Evolutionary conservation across 768 basidiomycete species (phyloP).

Genomic region (Leccinum arenicola): DNA sequence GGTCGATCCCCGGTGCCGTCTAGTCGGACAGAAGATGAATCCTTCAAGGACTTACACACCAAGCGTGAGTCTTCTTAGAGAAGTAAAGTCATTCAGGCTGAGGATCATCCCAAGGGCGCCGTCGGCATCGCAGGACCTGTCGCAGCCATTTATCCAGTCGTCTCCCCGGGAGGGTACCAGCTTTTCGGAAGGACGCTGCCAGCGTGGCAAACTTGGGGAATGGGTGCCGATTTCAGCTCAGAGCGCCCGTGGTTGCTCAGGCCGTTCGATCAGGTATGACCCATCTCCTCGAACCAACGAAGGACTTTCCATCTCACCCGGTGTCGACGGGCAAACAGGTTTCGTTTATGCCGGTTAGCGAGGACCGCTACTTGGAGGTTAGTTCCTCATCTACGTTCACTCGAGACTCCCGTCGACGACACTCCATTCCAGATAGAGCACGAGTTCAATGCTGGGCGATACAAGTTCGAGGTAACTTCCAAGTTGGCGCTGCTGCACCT

Average conservation of each 20-base stretch:
- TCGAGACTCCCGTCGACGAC: not conserved
- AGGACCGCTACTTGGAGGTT: slow-evolving; percentile 49
- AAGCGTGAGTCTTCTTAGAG: slow-evolving; percentile 35
- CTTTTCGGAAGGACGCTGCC: slow-evolving; percentile 62
- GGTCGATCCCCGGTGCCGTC: slow-evolving; percentile 56
- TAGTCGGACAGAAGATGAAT: slow-evolving; percentile 74
- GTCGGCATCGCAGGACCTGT: slow-evolving; percentile 69
- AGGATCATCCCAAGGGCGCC: slow-evolving; percentile 44
- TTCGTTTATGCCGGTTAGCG: slow-evolving; percentile 47
- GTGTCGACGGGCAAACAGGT: slow-evolving; percentile 33
- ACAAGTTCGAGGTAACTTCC: slow-evolving; percentile 44
- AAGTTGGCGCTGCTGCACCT: not conserved
- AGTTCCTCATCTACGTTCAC: not conserved
- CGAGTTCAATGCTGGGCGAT: slow-evolving; percentile 51
- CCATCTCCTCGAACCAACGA: not conserved
- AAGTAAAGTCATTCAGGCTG: not conserved
- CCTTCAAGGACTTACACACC: slow-evolving; percentile 68
- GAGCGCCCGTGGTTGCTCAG: slow-evolving; percentile 57
- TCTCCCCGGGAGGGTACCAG: slow-evolving; percentile 66
- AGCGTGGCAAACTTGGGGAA: slow-evolving; percentile 63
- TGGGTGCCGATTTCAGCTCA: slow-evolving; percentile 43
- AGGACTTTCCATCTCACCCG: not conserved
- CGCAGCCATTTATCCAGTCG: slow-evolving; percentile 63
- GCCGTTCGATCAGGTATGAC: slow-evolving; percentile 57
- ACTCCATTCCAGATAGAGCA: slow-evolving; percentile 40